Base-by-base conservation (phyloP, 768 basidiomycete genomes). In the Podaxis pistillaris region DNA sequence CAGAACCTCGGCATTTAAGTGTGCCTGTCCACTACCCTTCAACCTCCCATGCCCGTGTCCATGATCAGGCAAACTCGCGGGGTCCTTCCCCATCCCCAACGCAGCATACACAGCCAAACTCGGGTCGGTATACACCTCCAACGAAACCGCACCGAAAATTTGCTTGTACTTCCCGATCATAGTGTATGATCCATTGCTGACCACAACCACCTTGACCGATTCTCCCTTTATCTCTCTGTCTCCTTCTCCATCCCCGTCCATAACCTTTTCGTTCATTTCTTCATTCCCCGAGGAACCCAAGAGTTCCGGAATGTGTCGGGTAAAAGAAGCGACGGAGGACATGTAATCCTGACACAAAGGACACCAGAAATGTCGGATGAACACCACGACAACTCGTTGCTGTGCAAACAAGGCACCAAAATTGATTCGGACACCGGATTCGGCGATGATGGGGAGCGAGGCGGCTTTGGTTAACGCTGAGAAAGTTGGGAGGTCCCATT, bases 311-410 rank as follows among this genome's bases (percentile, higher is more conserved):
- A 56, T 40, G n/a, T 40, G 86, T 72, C 78, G 56, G 70, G 77
- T 74, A 77, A 68, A 68, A n/a, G 70, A 72, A 65, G 69, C 75
- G 65, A 92, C 80, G 37, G 86, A 88, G 46, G 84, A 79, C 81
- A 95, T 86, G 72, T 96, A 97, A 72, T 96, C 94, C 69, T 94
- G 92, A 72, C 91, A 93, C 12, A 87, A 74, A 0, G 91, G 88
- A 70, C 93, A 95, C 90, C 88, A 91, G 75, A 94, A 94, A 73
- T 94, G 91, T 47, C 94, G 81, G 65, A 97, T 88, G 77, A 96
- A 96, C 46, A 94, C 75, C 57, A 94, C 86, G 65, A 94, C 81
- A 0, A 88, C 89, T 62, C 77, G 76, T 53, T 76, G 78, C 7
- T 69, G 64, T 36, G 68, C 78, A 68, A 89, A 87, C 44, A 96